phyloP scores from a whole-genome alignment of 768 basidiomycete genomes.

The Trametes maxima region DNA sequence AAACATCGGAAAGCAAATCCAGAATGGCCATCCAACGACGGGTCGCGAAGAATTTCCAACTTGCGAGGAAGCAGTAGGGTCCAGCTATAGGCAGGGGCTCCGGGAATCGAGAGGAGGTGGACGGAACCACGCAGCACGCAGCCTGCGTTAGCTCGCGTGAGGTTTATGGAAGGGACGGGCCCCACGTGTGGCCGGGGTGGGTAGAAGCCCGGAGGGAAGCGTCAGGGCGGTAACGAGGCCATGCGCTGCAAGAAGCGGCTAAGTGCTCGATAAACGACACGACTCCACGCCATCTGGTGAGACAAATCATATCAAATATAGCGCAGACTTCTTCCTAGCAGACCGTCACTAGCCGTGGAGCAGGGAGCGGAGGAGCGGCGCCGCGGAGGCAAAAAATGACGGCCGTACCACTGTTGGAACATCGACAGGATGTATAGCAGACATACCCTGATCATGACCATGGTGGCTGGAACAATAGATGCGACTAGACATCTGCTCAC shows the following conservation, averaged over 20 bases:
- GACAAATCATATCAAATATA: too few species aligned
- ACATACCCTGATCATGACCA: too few species aligned
- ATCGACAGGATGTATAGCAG: too few species aligned
- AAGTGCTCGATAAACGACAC: not conserved
- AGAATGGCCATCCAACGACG: slow-evolving; percentile 10
- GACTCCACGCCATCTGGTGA: not conserved
- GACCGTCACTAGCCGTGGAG: too few species aligned
- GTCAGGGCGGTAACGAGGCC: slow-evolving; percentile 4
- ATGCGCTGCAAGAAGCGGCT: not conserved
- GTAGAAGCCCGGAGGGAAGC: not conserved
- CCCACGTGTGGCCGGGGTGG: slow-evolving; percentile 1
- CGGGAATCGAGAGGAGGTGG: not conserved
- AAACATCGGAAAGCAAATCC: slow-evolving; percentile 9
- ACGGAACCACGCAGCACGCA: not conserved
- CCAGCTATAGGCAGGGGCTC: not conserved
- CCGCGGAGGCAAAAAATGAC: too few species aligned
- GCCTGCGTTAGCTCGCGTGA: not conserved
- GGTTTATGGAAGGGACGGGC: not conserved
- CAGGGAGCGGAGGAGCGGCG: too few species aligned
- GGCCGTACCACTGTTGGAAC: too few species aligned
- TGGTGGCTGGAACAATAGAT: too few species aligned
- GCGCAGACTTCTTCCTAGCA: not conserved
- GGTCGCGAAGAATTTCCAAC: not conserved
- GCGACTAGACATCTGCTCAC: too few species aligned
- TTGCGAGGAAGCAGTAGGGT: too few species aligned